Conservation (phyloP, 768 basidiomycete genomes). For the Lactarius akahatsu region DNA sequence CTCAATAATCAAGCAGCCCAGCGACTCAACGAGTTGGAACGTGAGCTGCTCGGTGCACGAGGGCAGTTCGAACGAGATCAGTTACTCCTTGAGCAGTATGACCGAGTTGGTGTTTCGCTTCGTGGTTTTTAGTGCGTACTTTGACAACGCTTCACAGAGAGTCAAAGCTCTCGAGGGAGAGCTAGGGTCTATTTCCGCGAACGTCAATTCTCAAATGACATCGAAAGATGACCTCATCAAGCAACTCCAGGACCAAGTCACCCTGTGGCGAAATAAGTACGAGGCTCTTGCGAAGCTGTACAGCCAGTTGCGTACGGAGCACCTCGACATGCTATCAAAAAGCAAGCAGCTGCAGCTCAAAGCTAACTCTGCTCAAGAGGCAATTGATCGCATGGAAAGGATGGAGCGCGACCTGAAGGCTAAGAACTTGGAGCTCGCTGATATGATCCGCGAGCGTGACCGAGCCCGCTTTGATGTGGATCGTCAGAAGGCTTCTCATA, state of each 20-base stretch:
- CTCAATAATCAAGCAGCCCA: conserved; percentile 75
- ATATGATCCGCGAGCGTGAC: conserved; percentile 98
- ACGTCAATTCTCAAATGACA: conserved; percentile 79
- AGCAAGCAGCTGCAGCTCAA: conserved; percentile 98
- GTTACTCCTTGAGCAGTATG: conserved; percentile 96
- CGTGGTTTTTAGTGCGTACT: neutral
- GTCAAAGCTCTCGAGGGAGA: conserved; percentile 96
- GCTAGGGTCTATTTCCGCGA: conserved; percentile 66
- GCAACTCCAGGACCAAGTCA: conserved; percentile 95
- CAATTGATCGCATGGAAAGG: conserved; percentile 96
- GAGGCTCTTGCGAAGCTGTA: conserved; percentile 98
- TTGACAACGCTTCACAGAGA: conserved; percentile 49
- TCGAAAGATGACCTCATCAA: conserved; percentile 96
- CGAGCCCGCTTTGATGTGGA: conserved; percentile 95
- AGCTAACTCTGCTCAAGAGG: conserved; percentile 97
- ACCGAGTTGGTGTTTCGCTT: conserved; percentile 61
- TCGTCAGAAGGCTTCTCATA: conserved; percentile 88
- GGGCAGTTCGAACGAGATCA: conserved; percentile 99
- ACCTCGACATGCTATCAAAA: conserved; percentile 94
- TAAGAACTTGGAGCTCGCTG: conserved; percentile 98
- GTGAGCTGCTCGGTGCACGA: conserved; percentile 87
- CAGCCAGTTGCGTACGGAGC: conserved; percentile 95
- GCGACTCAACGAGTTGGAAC: conserved; percentile 79
- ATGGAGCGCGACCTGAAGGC: conserved; percentile 98
- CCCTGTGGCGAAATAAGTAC: conserved; percentile 97